These are phyloP conservation scores for Silene vulgaris DNA, from an alignment of 179 eudicot species.

Conservation along the genomic window DNA sequence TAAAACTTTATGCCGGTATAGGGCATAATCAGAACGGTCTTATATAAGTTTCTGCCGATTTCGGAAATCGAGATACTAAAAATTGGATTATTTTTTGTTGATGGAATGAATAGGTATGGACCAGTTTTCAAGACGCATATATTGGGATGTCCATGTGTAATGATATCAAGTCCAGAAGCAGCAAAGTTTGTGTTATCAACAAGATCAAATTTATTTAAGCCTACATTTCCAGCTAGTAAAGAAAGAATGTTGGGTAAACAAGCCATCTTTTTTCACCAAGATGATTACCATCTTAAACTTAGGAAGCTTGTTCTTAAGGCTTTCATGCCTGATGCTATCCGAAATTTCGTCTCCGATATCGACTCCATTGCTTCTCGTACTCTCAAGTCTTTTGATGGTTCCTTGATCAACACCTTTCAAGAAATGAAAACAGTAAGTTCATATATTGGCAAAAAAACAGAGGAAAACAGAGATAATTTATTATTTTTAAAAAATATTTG, in stretches of 20 bases:
- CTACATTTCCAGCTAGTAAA: slow-evolving; percentile 80
- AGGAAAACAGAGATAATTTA: not conserved
- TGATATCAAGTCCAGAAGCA: slow-evolving; percentile 84
- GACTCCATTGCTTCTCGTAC: slow-evolving; percentile 49
- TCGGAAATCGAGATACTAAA: not conserved
- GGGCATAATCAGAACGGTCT: not conserved
- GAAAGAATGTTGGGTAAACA: slow-evolving; percentile 68
- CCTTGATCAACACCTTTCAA: slow-evolving; percentile 61
- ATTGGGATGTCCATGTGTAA: slow-evolving; percentile 88
- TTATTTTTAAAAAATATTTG: no score
- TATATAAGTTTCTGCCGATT: no score
- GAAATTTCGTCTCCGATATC: slow-evolving; percentile 38
- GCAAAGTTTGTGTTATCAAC: slow-evolving; percentile 58
- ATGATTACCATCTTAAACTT: slow-evolving; percentile 60
- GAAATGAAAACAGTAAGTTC: slow-evolving; percentile 77
- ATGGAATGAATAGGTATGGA: slow-evolving; percentile 50
- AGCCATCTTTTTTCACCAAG: slow-evolving; percentile 86
- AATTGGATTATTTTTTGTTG: not conserved
- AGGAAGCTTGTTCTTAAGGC: slow-evolving; percentile 57
- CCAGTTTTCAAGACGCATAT: slow-evolving; percentile 75
- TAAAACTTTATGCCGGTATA: not conserved
- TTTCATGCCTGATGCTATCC: slow-evolving; percentile 46
- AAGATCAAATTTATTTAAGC: slow-evolving; percentile 76
- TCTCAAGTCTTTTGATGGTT: slow-evolving; percentile 49
- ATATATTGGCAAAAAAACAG: not conserved